Conservation (phyloP, 257 asterid genomes). For the Datura wrightii region DNA sequence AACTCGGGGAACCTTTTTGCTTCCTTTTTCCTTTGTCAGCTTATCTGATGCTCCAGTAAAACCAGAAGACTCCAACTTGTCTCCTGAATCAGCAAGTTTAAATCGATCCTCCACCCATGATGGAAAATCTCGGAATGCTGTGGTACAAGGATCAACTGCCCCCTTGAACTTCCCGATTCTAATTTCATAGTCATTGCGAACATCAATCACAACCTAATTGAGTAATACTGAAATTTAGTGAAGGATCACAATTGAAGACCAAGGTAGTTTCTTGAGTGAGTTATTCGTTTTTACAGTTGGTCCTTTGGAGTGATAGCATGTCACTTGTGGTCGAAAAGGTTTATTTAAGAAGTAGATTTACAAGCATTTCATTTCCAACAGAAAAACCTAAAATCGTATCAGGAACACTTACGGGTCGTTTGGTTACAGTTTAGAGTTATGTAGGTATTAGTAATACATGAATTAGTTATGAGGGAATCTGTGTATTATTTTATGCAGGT, state of each 20-base stretch:
- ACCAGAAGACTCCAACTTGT: constrained; percentile 40
- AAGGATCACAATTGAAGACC: constrained; percentile 1
- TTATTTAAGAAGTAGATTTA: neutral
- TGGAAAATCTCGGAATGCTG: constrained; percentile 91
- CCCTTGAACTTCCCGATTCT: constrained; percentile 93
- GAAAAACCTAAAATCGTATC: neutral
- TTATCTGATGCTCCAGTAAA: constrained; percentile 44
- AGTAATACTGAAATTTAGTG: constrained; percentile 12
- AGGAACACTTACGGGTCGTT: neutral
- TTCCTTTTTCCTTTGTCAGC: constrained; percentile 48
- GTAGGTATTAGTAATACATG: no score
- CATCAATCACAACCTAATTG: constrained; percentile 88
- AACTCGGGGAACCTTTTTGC: constrained; percentile 68
- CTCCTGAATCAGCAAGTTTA: constrained; percentile 46
- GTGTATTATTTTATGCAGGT: no score
- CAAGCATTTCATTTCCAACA: neutral
- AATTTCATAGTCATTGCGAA: constrained; percentile 94
- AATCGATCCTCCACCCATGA: constrained; percentile 79
- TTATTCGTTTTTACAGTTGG: neutral
- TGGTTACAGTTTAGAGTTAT: no score
- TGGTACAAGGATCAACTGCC: constrained; percentile 95
- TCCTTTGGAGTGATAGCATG: neutral
- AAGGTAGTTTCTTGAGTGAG: constrained; percentile 11
- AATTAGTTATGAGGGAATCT: no score
- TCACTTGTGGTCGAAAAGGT: neutral